A percentile compares a stretch with the other conserved stretches of the same genome.
Evolutionary conservation across 164 flowering plant genomes (phyloP).

Genomic region (Nymphaea colorata): DNA sequence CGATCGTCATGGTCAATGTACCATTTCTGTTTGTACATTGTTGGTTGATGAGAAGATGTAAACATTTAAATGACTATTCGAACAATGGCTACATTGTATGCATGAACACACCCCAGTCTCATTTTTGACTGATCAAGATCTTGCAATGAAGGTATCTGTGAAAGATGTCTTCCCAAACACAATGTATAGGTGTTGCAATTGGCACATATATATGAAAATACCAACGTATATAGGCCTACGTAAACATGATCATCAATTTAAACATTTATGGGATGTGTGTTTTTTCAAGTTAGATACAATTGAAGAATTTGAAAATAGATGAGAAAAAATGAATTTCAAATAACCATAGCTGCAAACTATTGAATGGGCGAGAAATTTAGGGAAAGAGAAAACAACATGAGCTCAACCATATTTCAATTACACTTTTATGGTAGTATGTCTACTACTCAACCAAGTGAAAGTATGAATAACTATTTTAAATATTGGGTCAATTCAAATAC

Average conservation of each 20-base stretch:
- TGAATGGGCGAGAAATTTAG: constrained; percentile 4
- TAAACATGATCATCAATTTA: not conserved
- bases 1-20: constrained; percentile 4
- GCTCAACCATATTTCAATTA: not conserved
- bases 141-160: constrained; percentile 2
- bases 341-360: not conserved
- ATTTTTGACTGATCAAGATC: constrained; percentile 7
- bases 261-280: not conserved
- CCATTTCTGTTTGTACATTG: constrained; percentile 3
- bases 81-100: constrained; percentile 6
- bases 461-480: constrained; percentile 2
- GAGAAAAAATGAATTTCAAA: not conserved
- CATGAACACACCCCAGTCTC: constrained; percentile 4
- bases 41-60: constrained; percentile 4
- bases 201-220: constrained; percentile 3
- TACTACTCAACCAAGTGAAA: constrained; percentile 1
- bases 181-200: constrained; percentile 2
- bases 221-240: not conserved
- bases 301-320: constrained; percentile 8
- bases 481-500: not conserved
- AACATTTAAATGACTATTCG: constrained; percentile 7
- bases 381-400: not conserved
- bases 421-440: constrained; percentile 7
- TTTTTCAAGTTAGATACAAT: not conserved
- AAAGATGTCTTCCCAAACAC: constrained; percentile 6